These are phyloP conservation scores for Lactarius quietus DNA, from an alignment of 768 basidiomycete species.

Conservation along the genomic window DNA sequence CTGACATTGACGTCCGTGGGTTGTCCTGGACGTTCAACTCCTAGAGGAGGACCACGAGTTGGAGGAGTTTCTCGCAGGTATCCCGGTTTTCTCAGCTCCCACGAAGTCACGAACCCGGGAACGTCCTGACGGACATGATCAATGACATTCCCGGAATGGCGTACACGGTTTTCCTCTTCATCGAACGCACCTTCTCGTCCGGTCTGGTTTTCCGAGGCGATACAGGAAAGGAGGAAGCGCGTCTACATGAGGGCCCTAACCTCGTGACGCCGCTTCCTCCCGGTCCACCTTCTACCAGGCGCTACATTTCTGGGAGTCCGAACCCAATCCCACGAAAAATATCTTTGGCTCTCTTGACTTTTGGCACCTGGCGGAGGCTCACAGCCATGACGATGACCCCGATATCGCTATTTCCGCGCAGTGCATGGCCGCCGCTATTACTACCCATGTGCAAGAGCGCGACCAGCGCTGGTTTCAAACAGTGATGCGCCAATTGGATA, in stretches of 20 bases:
- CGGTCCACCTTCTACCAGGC: slow-evolving; percentile 17
- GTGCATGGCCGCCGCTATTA: slow-evolving; percentile 17
- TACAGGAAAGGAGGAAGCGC: slow-evolving; percentile 13
- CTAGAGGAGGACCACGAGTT: slow-evolving; percentile 23
- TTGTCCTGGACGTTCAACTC: slow-evolving; percentile 18
- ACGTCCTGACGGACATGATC: slow-evolving; percentile 1
- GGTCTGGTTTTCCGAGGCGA: slow-evolving; percentile 17
- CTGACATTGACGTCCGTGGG: slow-evolving; percentile 19
- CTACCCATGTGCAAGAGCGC: slow-evolving; percentile 5
- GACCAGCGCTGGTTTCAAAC: slow-evolving; percentile 15
- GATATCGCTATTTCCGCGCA: slow-evolving; percentile 17
- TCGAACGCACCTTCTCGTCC: slow-evolving; percentile 18
- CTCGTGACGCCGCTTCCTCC: slow-evolving; percentile 12
- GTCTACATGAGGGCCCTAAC: slow-evolving; percentile 18
- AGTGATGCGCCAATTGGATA: slow-evolving; percentile 11
- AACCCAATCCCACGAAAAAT: slow-evolving; percentile 7
- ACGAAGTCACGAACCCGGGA: slow-evolving; percentile 5
- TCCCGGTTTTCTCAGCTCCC: slow-evolving; percentile 21
- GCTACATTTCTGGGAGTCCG: slow-evolving; percentile 15
- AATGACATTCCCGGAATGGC: slow-evolving; percentile 17
- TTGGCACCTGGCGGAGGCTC: slow-evolving; percentile 16
- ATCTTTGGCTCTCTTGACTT: slow-evolving; percentile 16
- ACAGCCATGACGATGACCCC: slow-evolving; percentile 17
- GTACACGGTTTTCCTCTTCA: slow-evolving; percentile 18
- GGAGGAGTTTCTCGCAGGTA: slow-evolving; percentile 18